A percentile compares a stretch with the other conserved stretches of the same genome.
These are phyloP conservation scores for Pleurotus pulmonarius DNA, from an alignment of 768 basidiomycete species.

Conservation along the genomic window DNA sequence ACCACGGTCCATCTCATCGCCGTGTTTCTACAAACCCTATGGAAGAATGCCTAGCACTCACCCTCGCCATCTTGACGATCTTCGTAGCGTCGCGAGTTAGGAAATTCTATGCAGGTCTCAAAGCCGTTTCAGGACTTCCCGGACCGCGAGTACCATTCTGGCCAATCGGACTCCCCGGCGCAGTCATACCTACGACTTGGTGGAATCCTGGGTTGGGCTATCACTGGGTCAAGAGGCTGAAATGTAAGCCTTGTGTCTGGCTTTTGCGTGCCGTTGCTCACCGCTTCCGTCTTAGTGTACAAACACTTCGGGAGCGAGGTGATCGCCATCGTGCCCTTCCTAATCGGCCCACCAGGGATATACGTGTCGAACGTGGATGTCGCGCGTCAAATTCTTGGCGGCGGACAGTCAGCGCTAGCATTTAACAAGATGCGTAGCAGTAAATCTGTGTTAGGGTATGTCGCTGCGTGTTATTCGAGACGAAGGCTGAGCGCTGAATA, in stretches of 20 bases:
- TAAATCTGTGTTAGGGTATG: conserved; percentile 29
- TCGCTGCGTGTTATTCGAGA: neutral
- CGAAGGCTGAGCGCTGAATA: too few relatives aligned
- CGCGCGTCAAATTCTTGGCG: conserved; percentile 37
- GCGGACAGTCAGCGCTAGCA: conserved; percentile 29
- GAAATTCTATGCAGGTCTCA: too few relatives aligned
- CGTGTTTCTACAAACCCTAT: too few relatives aligned
- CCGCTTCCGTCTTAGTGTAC: conserved; percentile 24
- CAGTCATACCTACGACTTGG: conserved; percentile 33
- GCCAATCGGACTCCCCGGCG: conserved; percentile 33
- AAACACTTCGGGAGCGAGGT: conserved; percentile 30
- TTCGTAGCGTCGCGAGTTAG: too few relatives aligned
- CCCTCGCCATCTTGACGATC: too few relatives aligned
- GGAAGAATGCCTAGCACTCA: too few relatives aligned
- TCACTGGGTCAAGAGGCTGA: conserved; percentile 31
- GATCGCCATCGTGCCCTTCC: conserved; percentile 35
- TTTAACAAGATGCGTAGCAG: conserved; percentile 35
- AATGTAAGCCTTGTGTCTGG: conserved; percentile 19
- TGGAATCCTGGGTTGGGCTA: conserved; percentile 37
- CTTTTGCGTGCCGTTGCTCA: neutral
- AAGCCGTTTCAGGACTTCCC: conserved; percentile 17
- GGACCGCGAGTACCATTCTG: conserved; percentile 38
- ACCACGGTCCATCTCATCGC: too few relatives aligned
- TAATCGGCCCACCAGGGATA: conserved; percentile 31
- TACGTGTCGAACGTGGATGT: conserved; percentile 45